phyloP scores from a whole-genome alignment of 2,329 filamentous ascomycete species.

The Aspergillus sp. region DNA sequence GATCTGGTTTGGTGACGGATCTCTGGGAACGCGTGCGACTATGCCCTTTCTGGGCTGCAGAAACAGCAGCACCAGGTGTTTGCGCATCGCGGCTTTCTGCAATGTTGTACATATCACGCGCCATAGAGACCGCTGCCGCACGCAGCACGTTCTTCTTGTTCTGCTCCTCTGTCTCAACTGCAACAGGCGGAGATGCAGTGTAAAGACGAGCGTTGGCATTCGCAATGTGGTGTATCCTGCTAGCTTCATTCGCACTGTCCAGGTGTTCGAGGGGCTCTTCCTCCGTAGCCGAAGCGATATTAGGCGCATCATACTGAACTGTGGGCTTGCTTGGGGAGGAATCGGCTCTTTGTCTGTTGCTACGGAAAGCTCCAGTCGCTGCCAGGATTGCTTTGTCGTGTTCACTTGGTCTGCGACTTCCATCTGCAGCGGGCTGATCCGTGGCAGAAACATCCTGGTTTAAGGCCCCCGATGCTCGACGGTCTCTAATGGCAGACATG shows the following conservation, averaged over 20 bases:
- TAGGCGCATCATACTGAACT: constrained; percentile 44
- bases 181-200: constrained; percentile 68
- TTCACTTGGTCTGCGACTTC: constrained; percentile 36
- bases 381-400: constrained; percentile 66
- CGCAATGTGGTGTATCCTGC: constrained; percentile 60
- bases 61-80: constrained; percentile 14
- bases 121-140: constrained; percentile 84
- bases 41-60: constrained; percentile 29
- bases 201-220: constrained; percentile 73
- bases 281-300: constrained; percentile 60
- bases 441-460: constrained; percentile 54
- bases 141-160: constrained; percentile 67
- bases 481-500: constrained; percentile 51
- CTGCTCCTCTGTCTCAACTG: constrained; percentile 68
- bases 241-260: constrained; percentile 47
- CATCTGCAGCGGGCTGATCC: constrained; percentile 55
- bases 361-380: constrained; percentile 70
- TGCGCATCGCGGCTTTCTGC: constrained; percentile 40
- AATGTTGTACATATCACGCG: constrained; percentile 73
- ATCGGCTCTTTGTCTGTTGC: constrained; percentile 56
- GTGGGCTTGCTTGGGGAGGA: constrained; percentile 51
- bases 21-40: constrained; percentile 29
- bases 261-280: constrained; percentile 45
- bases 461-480: constrained; percentile 9
- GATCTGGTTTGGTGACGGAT: constrained; percentile 20